These are phyloP conservation scores for Hypholoma sublateritium DNA, from an alignment of 768 basidiomycete species.

Conservation along the genomic window DNA sequence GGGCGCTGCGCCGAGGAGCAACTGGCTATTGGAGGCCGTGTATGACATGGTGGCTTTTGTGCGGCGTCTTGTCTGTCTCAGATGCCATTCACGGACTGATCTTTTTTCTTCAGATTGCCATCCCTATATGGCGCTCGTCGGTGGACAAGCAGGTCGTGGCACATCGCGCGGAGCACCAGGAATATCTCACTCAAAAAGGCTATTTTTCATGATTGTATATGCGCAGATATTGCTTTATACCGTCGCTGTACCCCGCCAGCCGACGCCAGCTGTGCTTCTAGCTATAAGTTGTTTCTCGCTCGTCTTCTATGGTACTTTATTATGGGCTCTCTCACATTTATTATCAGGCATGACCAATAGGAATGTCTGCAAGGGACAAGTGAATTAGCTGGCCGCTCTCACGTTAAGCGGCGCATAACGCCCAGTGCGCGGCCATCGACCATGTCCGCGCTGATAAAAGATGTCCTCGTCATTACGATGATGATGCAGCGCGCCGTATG, in stretches of 20 bases:
- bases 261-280: neutral
- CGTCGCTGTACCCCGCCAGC: neutral
- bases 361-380: neutral
- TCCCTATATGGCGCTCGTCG: slow-evolving; percentile 51
- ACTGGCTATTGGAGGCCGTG: slow-evolving; percentile 54
- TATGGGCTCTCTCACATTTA: neutral
- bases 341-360: neutral
- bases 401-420: neutral
- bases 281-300: neutral
- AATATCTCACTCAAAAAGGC: slow-evolving; percentile 42
- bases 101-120: slow-evolving; percentile 40
- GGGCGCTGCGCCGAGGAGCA: slow-evolving; percentile 61
- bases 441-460: neutral
- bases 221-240: neutral
- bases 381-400: neutral
- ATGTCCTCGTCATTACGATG: neutral
- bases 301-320: neutral
- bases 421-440: neutral
- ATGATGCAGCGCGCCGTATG: neutral
- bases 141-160: slow-evolving; percentile 47
- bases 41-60: slow-evolving; percentile 48
- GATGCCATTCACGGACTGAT: neutral
- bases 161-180: slow-evolving; percentile 45
- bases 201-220: slow-evolving; percentile 34
- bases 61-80: slow-evolving; percentile 20